Evolutionary conservation across 2,329 filamentous ascomycete genomes (phyloP), one percentile per base, ranked within the genome.

Genomic region (Monascus ruber): DNA sequence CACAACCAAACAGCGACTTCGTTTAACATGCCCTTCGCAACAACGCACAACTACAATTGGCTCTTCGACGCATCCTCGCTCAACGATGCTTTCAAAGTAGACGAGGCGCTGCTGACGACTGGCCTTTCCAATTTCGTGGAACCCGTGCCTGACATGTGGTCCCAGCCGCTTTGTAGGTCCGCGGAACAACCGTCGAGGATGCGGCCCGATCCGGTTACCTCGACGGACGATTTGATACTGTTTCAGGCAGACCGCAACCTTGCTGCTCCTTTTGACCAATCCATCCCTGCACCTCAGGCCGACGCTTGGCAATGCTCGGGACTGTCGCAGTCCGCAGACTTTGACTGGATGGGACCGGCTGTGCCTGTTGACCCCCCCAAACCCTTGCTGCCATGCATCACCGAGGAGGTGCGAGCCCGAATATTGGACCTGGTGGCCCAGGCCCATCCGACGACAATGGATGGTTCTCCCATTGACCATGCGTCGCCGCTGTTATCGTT

Each of bases 11-110:
- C 28, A 52, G 75, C 76, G 26, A 76, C 70, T 49, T 77, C 75
- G 0, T 80, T 80, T 52, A 79, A 80, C 39, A 76, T 77, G 59
- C 76, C 76, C 4, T 80, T 77, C 53, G 78, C 76, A 2, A 78
- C 76, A 1, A 74, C 74, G 42, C 66, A 66, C 44, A 76, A 79
- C 40, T 79, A 79, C 50, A 76, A 74, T 41, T 80, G 76, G 75
- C 52, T 80, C 2, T 79, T 79, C 47, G 70, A 74, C 31, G 51
- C 58, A 8, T 41, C 49, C 9, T 57, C 50, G 34, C 54, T 72
- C 40, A 62, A 68, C 38, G 54, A 56, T 27, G 53, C 49, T 6
- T 56, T 56, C 17, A 39, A 50, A 29, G 50, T 56, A 28, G 44
- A 53, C 26, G 53, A 54, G 29, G 37, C 53, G 4, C 51, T 52